Conservation (phyloP, 2,329 filamentous ascomycete genomes). For the Fusarium circinatum region DNA sequence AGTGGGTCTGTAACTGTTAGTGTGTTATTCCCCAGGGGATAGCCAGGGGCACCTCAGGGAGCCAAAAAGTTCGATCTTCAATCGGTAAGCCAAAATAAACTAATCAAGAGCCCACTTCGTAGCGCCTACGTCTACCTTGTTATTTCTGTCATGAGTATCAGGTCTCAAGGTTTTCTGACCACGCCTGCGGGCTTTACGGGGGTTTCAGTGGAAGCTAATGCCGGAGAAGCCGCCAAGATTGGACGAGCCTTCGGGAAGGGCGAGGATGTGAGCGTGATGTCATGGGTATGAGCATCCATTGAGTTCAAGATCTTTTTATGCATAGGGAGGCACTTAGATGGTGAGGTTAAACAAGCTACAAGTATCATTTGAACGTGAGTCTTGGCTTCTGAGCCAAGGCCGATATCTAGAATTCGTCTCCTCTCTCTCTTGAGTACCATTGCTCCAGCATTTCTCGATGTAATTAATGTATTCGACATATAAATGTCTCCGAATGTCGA, state of each 20-base stretch:
- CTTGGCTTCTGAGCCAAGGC: not conserved
- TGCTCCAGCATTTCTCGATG: not conserved
- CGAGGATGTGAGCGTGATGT: conserved; percentile 11
- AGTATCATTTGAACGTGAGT: not conserved
- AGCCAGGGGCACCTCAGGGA: conserved; percentile 17
- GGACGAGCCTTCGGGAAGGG: not conserved
- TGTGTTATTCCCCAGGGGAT: conserved; percentile 20
- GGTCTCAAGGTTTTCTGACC: not conserved
- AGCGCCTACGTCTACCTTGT: fast-evolving
- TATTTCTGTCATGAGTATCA: not conserved
- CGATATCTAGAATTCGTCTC: not conserved
- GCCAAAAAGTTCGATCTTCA: not conserved
- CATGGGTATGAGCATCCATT: not conserved
- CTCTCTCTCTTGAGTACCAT: not conserved
- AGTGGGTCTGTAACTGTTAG: conserved; percentile 18
- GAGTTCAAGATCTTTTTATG: not conserved
- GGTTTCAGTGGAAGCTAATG: conserved; percentile 22
- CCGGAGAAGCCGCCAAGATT: conserved; percentile 23
- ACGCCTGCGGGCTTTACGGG: conserved; percentile 14
- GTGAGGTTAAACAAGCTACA: not conserved
- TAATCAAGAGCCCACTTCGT: fast-evolving
- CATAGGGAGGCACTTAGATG: not conserved
- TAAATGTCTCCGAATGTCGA: not conserved
- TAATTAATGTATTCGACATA: not conserved
- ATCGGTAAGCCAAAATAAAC: not conserved